Evolutionary conservation across 495 filamentous ascomycete genomes (phyloP).

Genomic region (Aspergillus sparsus): DNA sequence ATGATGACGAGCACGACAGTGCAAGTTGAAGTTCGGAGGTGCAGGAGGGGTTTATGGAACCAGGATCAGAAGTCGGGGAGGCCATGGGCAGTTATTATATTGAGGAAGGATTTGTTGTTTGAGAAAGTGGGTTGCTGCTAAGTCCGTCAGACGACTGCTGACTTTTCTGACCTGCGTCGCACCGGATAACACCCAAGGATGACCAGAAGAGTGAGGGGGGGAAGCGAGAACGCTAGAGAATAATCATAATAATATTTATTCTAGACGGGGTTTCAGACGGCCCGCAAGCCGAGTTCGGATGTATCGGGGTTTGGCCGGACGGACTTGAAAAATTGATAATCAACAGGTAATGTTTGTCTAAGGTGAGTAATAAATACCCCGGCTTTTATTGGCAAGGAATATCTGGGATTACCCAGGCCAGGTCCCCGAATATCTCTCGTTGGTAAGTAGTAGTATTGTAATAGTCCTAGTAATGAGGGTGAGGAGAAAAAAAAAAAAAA

Average conservation of each 20-base stretch:
- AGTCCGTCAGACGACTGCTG: not conserved
- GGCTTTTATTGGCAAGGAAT: not conserved
- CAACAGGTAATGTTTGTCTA: not conserved
- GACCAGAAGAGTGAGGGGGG: not conserved
- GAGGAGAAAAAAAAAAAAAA: not conserved
- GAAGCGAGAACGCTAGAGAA: slow-evolving; percentile 10
- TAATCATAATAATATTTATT: not conserved
- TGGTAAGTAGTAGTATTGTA: too few species aligned
- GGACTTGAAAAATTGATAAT: not conserved
- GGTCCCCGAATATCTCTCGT: not conserved
- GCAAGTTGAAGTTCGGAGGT: slow-evolving; percentile 4
- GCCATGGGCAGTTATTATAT: slow-evolving; percentile 24
- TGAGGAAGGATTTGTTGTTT: not conserved
- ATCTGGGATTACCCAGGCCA: not conserved
- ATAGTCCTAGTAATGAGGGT: too few species aligned
- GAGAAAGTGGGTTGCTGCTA: not conserved
- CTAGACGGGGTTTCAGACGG: not conserved
- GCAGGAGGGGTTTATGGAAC: slow-evolving; percentile 18
- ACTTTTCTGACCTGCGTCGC: not conserved
- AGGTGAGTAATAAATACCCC: slow-evolving; percentile 1
- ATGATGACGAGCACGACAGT: slow-evolving; percentile 19
- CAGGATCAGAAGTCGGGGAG: slow-evolving; percentile 21
- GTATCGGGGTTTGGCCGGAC: slow-evolving; percentile 35
- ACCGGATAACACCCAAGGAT: too few species aligned
- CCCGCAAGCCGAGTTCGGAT: slow-evolving; percentile 31